Base-by-base conservation (phyloP, 2,329 filamentous ascomycete genomes). In the Ophiosphaerella narmari region DNA sequence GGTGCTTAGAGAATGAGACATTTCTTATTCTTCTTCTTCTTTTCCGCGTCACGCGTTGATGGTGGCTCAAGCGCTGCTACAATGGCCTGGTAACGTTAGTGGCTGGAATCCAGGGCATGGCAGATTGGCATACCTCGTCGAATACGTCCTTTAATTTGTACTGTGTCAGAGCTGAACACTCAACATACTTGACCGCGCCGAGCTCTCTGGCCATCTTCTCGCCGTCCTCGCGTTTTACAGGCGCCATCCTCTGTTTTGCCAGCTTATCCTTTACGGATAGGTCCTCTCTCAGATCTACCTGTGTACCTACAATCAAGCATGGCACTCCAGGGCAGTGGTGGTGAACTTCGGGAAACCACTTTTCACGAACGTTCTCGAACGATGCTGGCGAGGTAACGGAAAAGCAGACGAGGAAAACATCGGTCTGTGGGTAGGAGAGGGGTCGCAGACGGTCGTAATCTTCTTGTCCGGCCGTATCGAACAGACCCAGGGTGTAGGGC, bases 101-200 rank as follows among this genome's bases (percentile, higher is more conserved):
- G 14, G 21, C 37, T 26, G 7, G 16, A 21, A 36, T 21, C 32
- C 42, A 33, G 21, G 31, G 16, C 11, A 16, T 13, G 4, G 14
- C 13, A 12, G 16, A 4, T 7, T 8, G 16, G 13, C 83, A 65
- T 83, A 96, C 92, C 89, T 97, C 94, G 70, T 99, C 94, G 77
- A 99, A 99, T 14, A 99, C 94, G 72, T 97, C 94, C 82, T 99
- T 99, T 61, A 99, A 80, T 79, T 97, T 97, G 80, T 92, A 97
- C 80, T 99, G 94, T 56, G 94, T 97, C 75, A 99, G 79, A 50
- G 94, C 94, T 72, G 92, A 97, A 80, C 94, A 99, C 79, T 99
- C 94, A 59, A 97, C 94, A 67, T 99, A 99, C 81, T 97, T 97
- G 67, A 99, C 91, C 5, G 94, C 94, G 55, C 91, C 91, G n/a